Conservation (phyloP, 148 eudicot species). For the Cornus kousa region DNA sequence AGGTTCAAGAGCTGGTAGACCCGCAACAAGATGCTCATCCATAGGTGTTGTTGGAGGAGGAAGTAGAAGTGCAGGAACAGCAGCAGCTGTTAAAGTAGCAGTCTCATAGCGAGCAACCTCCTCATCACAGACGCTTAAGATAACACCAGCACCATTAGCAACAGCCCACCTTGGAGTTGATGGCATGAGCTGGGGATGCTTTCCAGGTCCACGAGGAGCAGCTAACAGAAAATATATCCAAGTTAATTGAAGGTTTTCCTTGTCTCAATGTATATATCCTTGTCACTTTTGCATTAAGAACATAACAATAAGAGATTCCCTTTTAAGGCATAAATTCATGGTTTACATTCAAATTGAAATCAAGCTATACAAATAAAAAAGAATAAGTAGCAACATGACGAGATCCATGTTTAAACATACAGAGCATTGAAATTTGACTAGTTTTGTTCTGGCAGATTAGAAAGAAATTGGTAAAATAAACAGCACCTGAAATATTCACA, state of each 20-base stretch:
- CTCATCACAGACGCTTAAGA: constrained; percentile 94
- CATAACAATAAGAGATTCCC: not conserved
- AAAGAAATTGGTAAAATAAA: no score
- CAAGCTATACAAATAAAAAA: not conserved
- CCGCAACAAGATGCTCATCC: constrained; percentile 98
- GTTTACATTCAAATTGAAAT: not conserved
- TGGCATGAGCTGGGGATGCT: constrained; percentile 94
- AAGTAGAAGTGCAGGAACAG: constrained; percentile 96
- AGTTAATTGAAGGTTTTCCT: not conserved
- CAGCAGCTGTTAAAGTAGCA: constrained; percentile 94
- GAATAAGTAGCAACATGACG: no score
- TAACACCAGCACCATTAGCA: constrained; percentile 99
- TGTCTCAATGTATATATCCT: not conserved
- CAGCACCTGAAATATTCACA: no score
- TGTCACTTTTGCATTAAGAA: not conserved
- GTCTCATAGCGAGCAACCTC: constrained; percentile 97
- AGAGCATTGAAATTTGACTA: no score
- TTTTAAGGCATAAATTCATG: not conserved
- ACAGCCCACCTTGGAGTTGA: constrained; percentile 99
- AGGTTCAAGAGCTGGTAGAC: constrained; percentile 97
- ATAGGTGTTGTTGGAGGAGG: constrained; percentile 96
- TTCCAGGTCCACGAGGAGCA: constrained; percentile 86
- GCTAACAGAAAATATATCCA: constrained; percentile 19
- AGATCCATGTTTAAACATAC: not conserved
- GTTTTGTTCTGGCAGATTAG: no score